Base-by-base conservation (phyloP, 768 basidiomycete species). In the Kwoniella europaea region DNA sequence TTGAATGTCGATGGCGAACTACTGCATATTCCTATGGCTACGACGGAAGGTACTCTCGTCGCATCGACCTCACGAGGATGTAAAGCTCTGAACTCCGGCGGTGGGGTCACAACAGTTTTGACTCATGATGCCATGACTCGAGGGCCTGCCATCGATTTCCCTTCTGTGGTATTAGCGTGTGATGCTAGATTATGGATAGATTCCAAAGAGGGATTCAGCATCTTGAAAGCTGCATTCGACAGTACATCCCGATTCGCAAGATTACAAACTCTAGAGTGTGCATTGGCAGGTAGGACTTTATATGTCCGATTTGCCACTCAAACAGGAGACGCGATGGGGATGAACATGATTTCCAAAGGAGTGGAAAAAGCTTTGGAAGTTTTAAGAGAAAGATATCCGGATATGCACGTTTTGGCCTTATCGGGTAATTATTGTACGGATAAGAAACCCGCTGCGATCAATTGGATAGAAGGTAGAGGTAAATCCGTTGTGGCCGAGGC, bases 291-390 rank as follows among this genome's bases (percentile, higher is more conserved):
- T 5, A 88, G 97, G 53, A 96, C 94, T 50, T 85, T 99, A 50
- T 99, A 90, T 81, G 90, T 98, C 24, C 89, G 97, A 58, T 98
- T 99, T 80, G 91, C 92, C 69, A 97, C 94, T 15, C 90, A 89
- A 65, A 98, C 97, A 0, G 97, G 95, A 41, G 96, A 98, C 79
- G 96, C 97, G 53, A 99, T 98, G 96, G 97, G 97, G 18, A 99
- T 99, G 97, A 99, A 99, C 87, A 99, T 98, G 97, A 97, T 98
- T 80, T 92, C 91, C 10, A 99, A 99, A 85, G 97, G 95, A 2
- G 94, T 94, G 10, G 97, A 98, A 86, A 92, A 92, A 84, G 94
- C 94, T 22, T 88, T 99, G 13, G 93, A 91, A 78, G 88, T 87
- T 22, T 78, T 86, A 68, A 87, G 88, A 75, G 86, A 86, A 61